These are phyloP conservation scores for Tillandsia leiboldiana DNA, from an alignment of 176 grass and related monocot species.

Conservation along the genomic window DNA sequence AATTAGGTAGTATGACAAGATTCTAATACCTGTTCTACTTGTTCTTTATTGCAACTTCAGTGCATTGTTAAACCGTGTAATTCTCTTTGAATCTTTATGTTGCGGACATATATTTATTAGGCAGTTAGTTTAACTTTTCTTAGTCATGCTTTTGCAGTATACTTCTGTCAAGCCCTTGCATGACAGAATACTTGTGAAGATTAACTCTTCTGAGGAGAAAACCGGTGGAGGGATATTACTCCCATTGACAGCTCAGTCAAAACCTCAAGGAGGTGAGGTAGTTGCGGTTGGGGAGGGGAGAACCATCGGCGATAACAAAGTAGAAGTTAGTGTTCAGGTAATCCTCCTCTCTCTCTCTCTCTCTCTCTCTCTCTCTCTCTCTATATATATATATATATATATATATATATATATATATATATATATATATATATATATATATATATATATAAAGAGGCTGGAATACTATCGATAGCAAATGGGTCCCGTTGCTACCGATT, in stretches of 20 bases:
- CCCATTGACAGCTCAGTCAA: slow-evolving; percentile 45
- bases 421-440: too few species aligned
- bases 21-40: too few species aligned
- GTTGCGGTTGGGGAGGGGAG: slow-evolving; percentile 69
- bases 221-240: slow-evolving; percentile 74
- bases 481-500: too few species aligned
- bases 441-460: too few species aligned
- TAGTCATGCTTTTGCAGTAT: slow-evolving; percentile 35
- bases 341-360: too few species aligned
- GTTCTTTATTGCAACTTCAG: background rate
- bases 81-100: background rate
- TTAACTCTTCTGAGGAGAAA: slow-evolving; percentile 57
- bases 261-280: slow-evolving; percentile 66
- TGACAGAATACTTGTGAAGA: slow-evolving; percentile 78
- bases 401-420: too few species aligned
- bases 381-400: too few species aligned
- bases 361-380: too few species aligned
- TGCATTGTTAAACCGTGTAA: background rate
- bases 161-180: slow-evolving; percentile 67
- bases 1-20: too few species aligned
- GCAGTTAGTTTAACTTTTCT: background rate
- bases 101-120: slow-evolving; percentile 1
- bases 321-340: slow-evolving; percentile 57
- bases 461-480: too few species aligned
- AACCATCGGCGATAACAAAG: slow-evolving; percentile 45